Base-by-base conservation (phyloP, 1,284 basidiomycete genomes). In the Xerocomus amazonicus region DNA sequence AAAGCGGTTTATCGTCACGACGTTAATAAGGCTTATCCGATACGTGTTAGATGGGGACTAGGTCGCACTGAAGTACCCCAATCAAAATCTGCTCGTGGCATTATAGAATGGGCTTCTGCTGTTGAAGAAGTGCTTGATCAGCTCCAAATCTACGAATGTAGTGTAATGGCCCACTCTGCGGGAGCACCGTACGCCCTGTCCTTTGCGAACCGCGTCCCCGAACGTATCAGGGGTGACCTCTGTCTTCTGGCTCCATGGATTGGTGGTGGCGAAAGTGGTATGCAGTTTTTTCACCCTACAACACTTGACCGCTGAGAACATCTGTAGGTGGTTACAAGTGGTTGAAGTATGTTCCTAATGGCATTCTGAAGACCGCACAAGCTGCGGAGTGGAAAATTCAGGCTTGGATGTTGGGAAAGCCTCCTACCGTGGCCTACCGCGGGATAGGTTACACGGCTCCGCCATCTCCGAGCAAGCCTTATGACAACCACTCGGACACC, bases 241-340 rank as follows among this genome's bases (percentile, higher is more conserved):
- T 92, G 93, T 65, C 71, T 99, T 34, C 75, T 99, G 16, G 92
- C 95, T 0, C 96, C 96, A n/a, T 99, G 96, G 96, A 92, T 97
- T 16, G 88, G 90, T 23, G 83, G 90, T 34, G 84, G 85, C 41
- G 94, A 95, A 66, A 87, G 79, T 59, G 86, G 93, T 92, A 64
- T 66, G 88, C 28, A 47, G 6, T 16, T 26, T 45, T 3, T 31
- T 53, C 32, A n/a, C 28, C 26, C 4, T 17, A 13, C 10, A 42
- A n/a, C 35, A 35, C 16, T 23, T 45, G 33, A 43, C 42, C 42
- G n/a, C 51, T 64, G 29, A 59, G 40, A 41, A 45, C 33, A 16
- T 44, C n/a, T 43, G 19, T 56, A 85, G 83, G 79, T 61, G 87
- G 89, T 16, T 98, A 97, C 72, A 94, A 90, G 64, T 97, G 94